Evolutionary conservation across 2,329 filamentous ascomycete species (phyloP), one percentile per base, ranked within the genome.

Genomic region (Exophiala xenobiotica): DNA sequence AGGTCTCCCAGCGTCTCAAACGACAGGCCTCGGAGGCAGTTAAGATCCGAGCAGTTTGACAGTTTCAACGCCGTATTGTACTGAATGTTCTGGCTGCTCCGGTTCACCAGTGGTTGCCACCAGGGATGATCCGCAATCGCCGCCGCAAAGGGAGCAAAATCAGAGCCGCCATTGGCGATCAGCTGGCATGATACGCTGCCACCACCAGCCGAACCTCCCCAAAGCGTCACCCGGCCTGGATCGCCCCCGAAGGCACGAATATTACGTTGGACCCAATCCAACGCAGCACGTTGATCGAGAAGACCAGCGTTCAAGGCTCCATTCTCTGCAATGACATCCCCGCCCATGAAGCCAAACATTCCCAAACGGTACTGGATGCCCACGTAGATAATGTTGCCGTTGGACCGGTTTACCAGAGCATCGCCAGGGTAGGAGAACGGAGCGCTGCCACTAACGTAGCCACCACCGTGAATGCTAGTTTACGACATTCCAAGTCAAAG

Each of bases 321-420:
- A 20, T 48, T 47, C 19, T 42, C 37, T 26, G 35, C 29, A 23
- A 51, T 38, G 22, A 20, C 39, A 20, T 46, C 49, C 8, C 46
- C 46, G 26, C 51, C 51, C 45, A 53, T 44, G 70, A 90, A 91
- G 0, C 87, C 88, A 54, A 89, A 90, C 0, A 82, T 86, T 5
- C 80, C 85, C 1, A 88, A 74, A 2, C 87, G 83, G 69, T 95
- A 91, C 70, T 90, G 91, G 64, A 91, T 82, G 0, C 83, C 79
- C 0, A 92, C 87, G 47, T 84, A 88, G 40, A 95, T 70, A 6
- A 61, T 44, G 39, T 62, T 57, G 9, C 58, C 61, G 22, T 59
- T 31, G 14, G 60, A 59, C 9, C 56, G 38, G 20, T 57, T 49
- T 19, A 58, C 60, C 0, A 59, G 58, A 8, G 58, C 56, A 2